Evolutionary conservation across 139 green algal genomes (phyloP).

Genomic region (Chlamydomonas sp.): DNA sequence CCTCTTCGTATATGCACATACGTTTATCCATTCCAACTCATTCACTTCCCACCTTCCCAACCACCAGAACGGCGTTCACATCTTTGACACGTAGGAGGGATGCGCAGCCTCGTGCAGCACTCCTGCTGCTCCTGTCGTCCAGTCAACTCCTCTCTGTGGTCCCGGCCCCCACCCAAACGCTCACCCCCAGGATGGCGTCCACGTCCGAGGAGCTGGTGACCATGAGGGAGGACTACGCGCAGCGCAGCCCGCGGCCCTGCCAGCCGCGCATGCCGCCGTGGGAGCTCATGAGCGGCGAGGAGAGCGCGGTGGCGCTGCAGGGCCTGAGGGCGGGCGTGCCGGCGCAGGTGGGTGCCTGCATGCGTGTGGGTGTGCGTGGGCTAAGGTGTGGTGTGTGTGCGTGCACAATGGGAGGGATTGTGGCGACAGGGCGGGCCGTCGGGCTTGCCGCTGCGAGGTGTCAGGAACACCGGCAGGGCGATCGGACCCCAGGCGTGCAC

Average conservation of each 20-base stretch:
- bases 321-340: conserved; percentile 27
- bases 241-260: conserved; percentile 24
- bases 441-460: too few species aligned
- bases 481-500: too few species aligned
- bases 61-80: too few species aligned
- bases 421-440: too few species aligned
- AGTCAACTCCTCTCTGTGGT: background rate
- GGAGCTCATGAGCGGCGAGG: conserved; percentile 40
- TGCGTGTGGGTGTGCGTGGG: background rate
- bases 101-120: too few species aligned
- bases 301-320: conserved; percentile 11
- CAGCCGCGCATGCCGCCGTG: conserved; percentile 39
- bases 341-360: conserved; percentile 11
- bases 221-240: conserved; percentile 28
- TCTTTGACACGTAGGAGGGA: too few species aligned
- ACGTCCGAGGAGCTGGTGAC: conserved; percentile 3
- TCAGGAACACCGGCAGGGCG: too few species aligned
- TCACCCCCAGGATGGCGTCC: background rate
- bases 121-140: too few species aligned
- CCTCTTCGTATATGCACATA: too few species aligned
- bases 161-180: background rate
- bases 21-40: too few species aligned
- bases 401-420: too few species aligned
- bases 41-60: too few species aligned
- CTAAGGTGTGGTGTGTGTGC: background rate